A percentile compares a stretch with the other conserved stretches of the same genome.
Evolutionary conservation across 805 yeast genomes (phyloP).

Genomic region (Saccharomycopsis fermentans): DNA sequence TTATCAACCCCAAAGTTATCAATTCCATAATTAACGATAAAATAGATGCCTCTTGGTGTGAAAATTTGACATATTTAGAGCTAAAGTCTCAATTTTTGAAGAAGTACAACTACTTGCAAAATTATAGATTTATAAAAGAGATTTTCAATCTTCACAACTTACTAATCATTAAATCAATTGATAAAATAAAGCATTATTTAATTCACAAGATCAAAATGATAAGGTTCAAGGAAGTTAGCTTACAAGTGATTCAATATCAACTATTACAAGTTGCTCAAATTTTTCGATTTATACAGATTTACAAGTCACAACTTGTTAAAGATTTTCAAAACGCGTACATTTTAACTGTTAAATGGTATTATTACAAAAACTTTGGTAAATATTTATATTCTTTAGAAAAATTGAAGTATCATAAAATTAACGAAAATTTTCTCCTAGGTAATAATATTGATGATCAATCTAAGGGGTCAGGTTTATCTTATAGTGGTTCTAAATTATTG

Average conservation of each 20-base stretch:
- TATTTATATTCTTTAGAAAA: constrained; percentile 65
- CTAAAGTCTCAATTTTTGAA: constrained; percentile 38
- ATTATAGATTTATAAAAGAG: constrained; percentile 18
- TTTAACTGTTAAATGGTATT: constrained; percentile 91
- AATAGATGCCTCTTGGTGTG: constrained; percentile 54
- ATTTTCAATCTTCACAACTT: constrained; percentile 32
- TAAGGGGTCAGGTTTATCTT: neutral
- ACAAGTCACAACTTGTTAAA: constrained; percentile 52
- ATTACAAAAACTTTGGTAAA: constrained; percentile 64
- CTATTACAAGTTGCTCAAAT: constrained; percentile 55
- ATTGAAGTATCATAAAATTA: constrained; percentile 45
- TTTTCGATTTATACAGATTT: constrained; percentile 43
- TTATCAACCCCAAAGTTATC: constrained; percentile 66
- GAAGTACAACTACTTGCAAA: constrained; percentile 32
- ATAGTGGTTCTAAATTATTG: neutral
- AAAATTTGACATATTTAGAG: constrained; percentile 44
- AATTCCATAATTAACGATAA: constrained; percentile 47
- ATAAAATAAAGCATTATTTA: constrained; percentile 63
- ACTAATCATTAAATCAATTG: constrained; percentile 56
- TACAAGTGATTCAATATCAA: constrained; percentile 64
- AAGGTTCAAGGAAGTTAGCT: constrained; percentile 49
- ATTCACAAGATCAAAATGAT: constrained; percentile 56
- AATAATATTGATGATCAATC: constrained; percentile 22
- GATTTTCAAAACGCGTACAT: constrained; percentile 74
- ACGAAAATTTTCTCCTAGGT: constrained; percentile 48